Base-by-base conservation (phyloP, 31 red algal species). In the Bonnemaisonia californica region DNA sequence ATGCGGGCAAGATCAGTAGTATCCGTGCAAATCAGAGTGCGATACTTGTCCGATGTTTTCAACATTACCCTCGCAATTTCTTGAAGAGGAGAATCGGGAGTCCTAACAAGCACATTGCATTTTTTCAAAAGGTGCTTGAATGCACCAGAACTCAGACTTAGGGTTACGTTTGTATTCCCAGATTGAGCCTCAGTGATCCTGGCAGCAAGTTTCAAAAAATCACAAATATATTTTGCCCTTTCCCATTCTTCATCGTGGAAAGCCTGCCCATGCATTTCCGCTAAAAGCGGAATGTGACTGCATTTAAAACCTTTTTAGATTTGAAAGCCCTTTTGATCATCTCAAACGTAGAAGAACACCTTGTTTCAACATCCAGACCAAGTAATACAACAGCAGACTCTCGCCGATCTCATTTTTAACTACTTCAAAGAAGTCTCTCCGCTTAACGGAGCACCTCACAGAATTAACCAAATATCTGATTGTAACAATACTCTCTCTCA, bases 181-280 rank as follows among this genome's bases (percentile, higher is more conserved):
- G 63, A 68, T 32, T 68, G 63, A 21, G 35, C 19, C 31, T 68
- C 63, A 19, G 63, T 68, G 22, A 68, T 27, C 35, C 0, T 34
- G n/a, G 63, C 28, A 16, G 63, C 63, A 26, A 16, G 29, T 36
- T 68, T 32, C 19, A 68, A 32, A 35, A 68, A 68, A 33, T 68
- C 35, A 9, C 63, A 1, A 68, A 68, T 35, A 8, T 32, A 33
- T 30, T 32, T 32, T 36, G 63, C 63, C 35, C 35, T 32, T 36
- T 68, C 28, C 28, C 0, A 68, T 4, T 68, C 63, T 34, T 23
- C 63, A 0, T 68, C 63, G 7, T 23, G 4, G 36, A 68, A 11
- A 33, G 0, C 36, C 0, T 34, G 36, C 31, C 35, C 63, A 68
- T 26, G n/a, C n/a, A 68, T 23, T n/a, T 68, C 63, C 29, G 4